These are phyloP conservation scores for Xylaria bambusicola DNA, from an alignment of 495 filamentous ascomycete species.

Conservation along the genomic window DNA sequence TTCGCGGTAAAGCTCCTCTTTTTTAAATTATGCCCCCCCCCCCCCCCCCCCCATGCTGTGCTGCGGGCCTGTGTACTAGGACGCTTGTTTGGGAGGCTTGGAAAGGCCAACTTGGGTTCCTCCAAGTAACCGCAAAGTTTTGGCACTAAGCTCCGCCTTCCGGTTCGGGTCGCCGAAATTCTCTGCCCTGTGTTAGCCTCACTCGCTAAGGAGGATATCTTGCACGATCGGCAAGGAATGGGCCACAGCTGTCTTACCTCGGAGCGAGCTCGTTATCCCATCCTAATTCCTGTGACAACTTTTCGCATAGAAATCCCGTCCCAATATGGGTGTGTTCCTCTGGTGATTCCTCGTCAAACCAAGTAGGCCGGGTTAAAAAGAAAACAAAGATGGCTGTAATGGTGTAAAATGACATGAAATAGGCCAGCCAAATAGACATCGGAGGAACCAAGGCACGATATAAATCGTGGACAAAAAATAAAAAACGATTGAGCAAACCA, in stretches of 20 bases:
- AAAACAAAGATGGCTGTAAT: conserved; percentile 10
- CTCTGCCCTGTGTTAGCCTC: conserved; percentile 10
- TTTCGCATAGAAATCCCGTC: conserved; percentile 5
- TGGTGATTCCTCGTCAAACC: conserved; percentile 13
- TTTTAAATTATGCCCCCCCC: too few relatives aligned
- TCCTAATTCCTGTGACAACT: conserved; percentile 14
- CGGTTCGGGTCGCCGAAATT: conserved; percentile 12
- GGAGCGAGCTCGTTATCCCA: conserved; percentile 14
- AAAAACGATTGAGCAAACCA: conserved; percentile 9
- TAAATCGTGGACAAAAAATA: conserved; percentile 14
- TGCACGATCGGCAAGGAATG: conserved; percentile 16
- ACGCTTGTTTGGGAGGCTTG: conserved; percentile 15
- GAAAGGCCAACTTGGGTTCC: conserved; percentile 12
- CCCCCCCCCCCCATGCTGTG: conserved; percentile 8
- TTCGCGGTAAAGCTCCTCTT: too few relatives aligned
- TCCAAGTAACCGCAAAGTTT: conserved; percentile 14
- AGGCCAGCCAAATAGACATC: conserved; percentile 7
- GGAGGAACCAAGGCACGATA: conserved; percentile 11
- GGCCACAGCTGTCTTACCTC: not conserved
- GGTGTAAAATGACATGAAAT: conserved; percentile 13
- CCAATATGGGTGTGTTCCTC: conserved; percentile 14
- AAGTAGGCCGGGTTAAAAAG: conserved; percentile 11
- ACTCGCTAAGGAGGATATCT: conserved; percentile 4
- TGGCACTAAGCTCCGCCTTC: conserved; percentile 13
- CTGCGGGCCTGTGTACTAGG: conserved; percentile 13